Evolutionary conservation across 106 monocot genomes (phyloP).

Genomic region (Phalaenopsis aphrodite): DNA sequence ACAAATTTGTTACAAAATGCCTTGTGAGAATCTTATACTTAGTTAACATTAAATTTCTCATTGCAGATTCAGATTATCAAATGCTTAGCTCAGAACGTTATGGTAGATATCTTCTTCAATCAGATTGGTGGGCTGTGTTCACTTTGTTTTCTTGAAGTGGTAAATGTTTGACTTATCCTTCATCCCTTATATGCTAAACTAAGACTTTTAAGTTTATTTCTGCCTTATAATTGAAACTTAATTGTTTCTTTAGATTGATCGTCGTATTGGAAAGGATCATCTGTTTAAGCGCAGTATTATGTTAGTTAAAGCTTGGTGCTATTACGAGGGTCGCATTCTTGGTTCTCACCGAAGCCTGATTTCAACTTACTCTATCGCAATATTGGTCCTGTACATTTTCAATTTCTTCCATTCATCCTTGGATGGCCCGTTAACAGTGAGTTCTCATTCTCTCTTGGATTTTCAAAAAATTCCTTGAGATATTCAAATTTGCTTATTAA

Average conservation of each 20-base stretch:
- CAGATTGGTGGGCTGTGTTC: slow-evolving; percentile 83
- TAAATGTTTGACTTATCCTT: slow-evolving; percentile 9
- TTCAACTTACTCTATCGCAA: slow-evolving; percentile 94
- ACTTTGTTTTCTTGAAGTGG: slow-evolving; percentile 86
- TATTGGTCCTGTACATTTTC: slow-evolving; percentile 75
- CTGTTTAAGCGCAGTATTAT: slow-evolving; percentile 86
- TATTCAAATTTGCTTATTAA: neutral
- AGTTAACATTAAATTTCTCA: neutral
- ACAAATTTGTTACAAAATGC: neutral
- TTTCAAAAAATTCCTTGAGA: neutral
- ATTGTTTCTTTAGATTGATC: slow-evolving; percentile 47
- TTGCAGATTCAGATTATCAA: slow-evolving; percentile 91
- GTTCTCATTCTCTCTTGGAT: slow-evolving; percentile 20
- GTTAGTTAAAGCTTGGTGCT: slow-evolving; percentile 94
- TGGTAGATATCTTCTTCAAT: slow-evolving; percentile 93
- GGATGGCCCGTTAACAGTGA: slow-evolving; percentile 75
- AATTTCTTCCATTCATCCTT: slow-evolving; percentile 64
- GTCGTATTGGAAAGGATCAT: slow-evolving; percentile 63
- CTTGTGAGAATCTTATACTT: neutral
- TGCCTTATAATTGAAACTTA: neutral
- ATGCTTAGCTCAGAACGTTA: slow-evolving; percentile 82
- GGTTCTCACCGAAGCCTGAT: slow-evolving; percentile 87
- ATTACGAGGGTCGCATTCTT: slow-evolving; percentile 96
- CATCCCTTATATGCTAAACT: neutral
- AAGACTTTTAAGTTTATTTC: neutral